A percentile compares a stretch with the other conserved stretches of the same genome.
These are phyloP conservation scores for Epichloe gansuensis DNA, from an alignment of 2,329 filamentous ascomycete genomes.

Conservation along the genomic window DNA sequence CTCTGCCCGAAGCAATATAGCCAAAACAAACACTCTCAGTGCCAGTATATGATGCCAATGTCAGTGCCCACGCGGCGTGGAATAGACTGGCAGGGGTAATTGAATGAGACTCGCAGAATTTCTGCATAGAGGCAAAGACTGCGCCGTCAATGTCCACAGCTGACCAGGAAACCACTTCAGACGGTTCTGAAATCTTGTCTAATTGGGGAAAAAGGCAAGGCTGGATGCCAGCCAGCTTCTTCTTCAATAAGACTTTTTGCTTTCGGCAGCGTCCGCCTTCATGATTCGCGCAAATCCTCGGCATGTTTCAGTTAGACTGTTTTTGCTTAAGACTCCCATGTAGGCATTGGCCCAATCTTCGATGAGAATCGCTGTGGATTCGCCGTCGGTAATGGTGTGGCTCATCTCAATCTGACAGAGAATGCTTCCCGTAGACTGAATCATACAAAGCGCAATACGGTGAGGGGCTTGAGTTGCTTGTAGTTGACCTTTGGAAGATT, in stretches of 20 bases:
- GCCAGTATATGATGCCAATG: slow-evolving; percentile 35
- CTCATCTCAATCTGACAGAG: slow-evolving; percentile 22
- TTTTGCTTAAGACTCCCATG: not conserved
- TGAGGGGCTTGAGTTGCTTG: slow-evolving; percentile 2
- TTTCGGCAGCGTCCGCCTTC: not conserved
- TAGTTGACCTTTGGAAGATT: not conserved
- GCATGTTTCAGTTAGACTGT: slow-evolving; percentile 1
- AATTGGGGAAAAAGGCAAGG: slow-evolving; percentile 7
- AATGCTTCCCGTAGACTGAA: slow-evolving; percentile 4
- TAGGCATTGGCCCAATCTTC: slow-evolving; percentile 5
- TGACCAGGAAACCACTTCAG: not conserved
- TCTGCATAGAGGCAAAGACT: slow-evolving; percentile 5
- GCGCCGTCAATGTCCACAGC: not conserved
- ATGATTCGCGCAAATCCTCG: slow-evolving; percentile 3
- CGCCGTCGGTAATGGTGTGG: slow-evolving; percentile 23
- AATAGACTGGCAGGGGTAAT: slow-evolving; percentile 38
- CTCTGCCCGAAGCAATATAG: slow-evolving; percentile 40
- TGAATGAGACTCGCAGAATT: slow-evolving; percentile 26
- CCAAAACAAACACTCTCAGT: slow-evolving; percentile 39
- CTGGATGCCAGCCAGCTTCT: slow-evolving; percentile 4
- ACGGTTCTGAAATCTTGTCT: not conserved
- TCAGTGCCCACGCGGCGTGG: slow-evolving; percentile 39
- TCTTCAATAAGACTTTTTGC: slow-evolving; percentile 7
- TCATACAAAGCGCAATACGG: not conserved
- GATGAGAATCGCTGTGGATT: slow-evolving; percentile 13